Conservation (phyloP, 352 stramenopile species). For the Phytophthora kernoviae region DNA sequence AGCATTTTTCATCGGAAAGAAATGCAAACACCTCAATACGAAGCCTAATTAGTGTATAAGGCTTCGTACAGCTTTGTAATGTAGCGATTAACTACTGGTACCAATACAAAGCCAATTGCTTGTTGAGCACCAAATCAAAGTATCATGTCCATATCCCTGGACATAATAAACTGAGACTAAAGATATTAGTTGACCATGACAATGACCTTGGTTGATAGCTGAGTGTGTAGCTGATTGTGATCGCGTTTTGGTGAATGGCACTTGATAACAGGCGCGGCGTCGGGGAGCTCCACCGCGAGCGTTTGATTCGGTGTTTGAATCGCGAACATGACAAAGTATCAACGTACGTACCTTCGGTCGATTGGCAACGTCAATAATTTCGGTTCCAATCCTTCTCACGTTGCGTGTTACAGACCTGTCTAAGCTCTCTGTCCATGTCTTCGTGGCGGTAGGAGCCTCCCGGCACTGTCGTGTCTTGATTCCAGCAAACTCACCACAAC, state of each 20-base stretch:
- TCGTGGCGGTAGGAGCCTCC: conserved; percentile 39
- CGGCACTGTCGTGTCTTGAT: conserved; percentile 23
- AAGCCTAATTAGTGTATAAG: too few relatives aligned
- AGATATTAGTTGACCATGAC: too few relatives aligned
- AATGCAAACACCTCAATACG: conserved; percentile 8
- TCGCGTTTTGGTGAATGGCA: not conserved
- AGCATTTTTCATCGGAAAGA: conserved; percentile 37
- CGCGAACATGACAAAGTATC: conserved; percentile 26
- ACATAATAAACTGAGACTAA: not conserved
- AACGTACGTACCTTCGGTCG: conserved; percentile 19
- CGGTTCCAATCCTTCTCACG: not conserved
- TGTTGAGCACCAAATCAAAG: not conserved
- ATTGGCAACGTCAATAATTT: not conserved
- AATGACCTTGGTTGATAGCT: too few relatives aligned
- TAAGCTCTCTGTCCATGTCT: conserved; percentile 14
- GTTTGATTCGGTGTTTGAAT: conserved; percentile 30
- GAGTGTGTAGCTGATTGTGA: too few relatives aligned
- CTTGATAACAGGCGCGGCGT: not conserved
- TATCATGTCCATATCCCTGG: not conserved
- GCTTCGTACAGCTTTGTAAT: not conserved
- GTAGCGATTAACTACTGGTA: conserved; percentile 14
- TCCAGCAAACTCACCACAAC: conserved; percentile 24
- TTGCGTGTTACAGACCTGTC: not conserved
- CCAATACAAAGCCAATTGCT: conserved; percentile 19
- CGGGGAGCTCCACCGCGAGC: conserved; percentile 20